These are phyloP conservation scores for Aspergillus egyptiacus DNA, from an alignment of 495 filamentous ascomycete species.

Conservation along the genomic window DNA sequence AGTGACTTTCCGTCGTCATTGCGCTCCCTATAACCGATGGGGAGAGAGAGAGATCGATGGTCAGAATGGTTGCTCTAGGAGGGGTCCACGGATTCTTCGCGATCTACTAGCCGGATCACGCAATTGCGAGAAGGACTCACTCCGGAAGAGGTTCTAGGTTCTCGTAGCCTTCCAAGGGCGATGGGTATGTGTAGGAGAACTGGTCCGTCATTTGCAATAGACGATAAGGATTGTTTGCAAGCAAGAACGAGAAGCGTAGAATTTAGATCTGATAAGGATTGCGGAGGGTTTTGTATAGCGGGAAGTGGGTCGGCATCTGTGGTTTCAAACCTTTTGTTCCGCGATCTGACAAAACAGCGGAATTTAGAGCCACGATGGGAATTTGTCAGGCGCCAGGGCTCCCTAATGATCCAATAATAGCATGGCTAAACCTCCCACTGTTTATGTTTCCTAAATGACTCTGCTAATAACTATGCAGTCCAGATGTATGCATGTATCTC, in stretches of 20 bases:
- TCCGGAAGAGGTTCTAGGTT: slow-evolving; percentile 52
- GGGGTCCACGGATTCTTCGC: neutral
- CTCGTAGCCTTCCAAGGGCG: slow-evolving; percentile 63
- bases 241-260: neutral
- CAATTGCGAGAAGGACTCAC: slow-evolving; percentile 40
- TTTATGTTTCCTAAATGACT: too few relatives aligned
- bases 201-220: slow-evolving; percentile 30
- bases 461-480: too few relatives aligned
- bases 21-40: slow-evolving; percentile 26
- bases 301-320: slow-evolving; percentile 1
- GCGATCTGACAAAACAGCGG: slow-evolving; percentile 35
- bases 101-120: neutral
- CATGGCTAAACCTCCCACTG: too few relatives aligned
- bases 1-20: slow-evolving; percentile 62
- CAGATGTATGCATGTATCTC: too few relatives aligned
- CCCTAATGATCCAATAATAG: too few relatives aligned
- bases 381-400: too few relatives aligned
- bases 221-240: neutral
- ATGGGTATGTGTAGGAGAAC: slow-evolving; percentile 49
- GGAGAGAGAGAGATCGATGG: neutral
- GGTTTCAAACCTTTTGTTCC: slow-evolving; percentile 24
- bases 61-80: neutral
- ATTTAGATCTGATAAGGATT: slow-evolving; percentile 1
- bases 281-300: neutral
- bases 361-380: slow-evolving; percentile 9